A percentile compares a stretch with the other conserved stretches of the same genome.
Conservation (phyloP, 495 filamentous ascomycete species). For the Trichoderma asperelloides region DNA sequence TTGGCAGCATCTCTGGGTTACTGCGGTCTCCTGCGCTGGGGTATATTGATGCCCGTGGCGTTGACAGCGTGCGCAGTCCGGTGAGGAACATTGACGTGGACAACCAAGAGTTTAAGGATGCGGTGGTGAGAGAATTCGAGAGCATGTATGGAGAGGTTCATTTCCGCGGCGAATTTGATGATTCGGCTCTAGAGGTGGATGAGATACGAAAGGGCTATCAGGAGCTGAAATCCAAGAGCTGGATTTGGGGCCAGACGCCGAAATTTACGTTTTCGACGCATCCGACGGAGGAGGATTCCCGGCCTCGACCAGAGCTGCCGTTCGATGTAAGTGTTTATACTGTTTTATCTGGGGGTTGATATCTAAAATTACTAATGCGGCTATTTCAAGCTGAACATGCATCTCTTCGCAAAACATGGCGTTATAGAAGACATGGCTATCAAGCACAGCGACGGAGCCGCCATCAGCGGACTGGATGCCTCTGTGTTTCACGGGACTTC, state of each 20-base stretch:
- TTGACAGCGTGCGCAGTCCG: slow-evolving; percentile 85
- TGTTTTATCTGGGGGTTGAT: not conserved
- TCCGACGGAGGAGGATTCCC: slow-evolving; percentile 44
- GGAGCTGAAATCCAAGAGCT: slow-evolving; percentile 62
- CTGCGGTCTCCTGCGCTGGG: slow-evolving; percentile 63
- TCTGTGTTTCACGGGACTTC: slow-evolving; percentile 15
- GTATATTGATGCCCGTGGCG: slow-evolving; percentile 72
- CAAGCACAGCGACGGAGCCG: slow-evolving; percentile 10
- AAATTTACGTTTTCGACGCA: slow-evolving; percentile 63
- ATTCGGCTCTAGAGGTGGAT: slow-evolving; percentile 30
- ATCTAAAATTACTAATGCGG: not conserved
- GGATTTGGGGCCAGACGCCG: slow-evolving; percentile 79
- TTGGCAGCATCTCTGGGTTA: slow-evolving; percentile 54
- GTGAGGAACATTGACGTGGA: slow-evolving; percentile 63
- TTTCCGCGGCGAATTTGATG: slow-evolving; percentile 36
- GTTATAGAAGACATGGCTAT: slow-evolving; percentile 13
- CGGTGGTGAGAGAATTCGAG: slow-evolving; percentile 43
- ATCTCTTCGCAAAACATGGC: slow-evolving; percentile 4
- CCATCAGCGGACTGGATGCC: slow-evolving; percentile 12
- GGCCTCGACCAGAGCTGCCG: slow-evolving; percentile 40
- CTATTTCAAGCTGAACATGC: not conserved
- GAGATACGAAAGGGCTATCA: slow-evolving; percentile 20
- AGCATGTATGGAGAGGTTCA: slow-evolving; percentile 39
- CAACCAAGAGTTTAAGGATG: slow-evolving; percentile 38
- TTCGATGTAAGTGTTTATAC: slow-evolving; percentile 15